Percentiles rank a stretch among this genome's conserved stretches.
These are phyloP conservation scores for Ogataea allantospora DNA, from an alignment of 805 yeast species.

Conservation along the genomic window DNA sequence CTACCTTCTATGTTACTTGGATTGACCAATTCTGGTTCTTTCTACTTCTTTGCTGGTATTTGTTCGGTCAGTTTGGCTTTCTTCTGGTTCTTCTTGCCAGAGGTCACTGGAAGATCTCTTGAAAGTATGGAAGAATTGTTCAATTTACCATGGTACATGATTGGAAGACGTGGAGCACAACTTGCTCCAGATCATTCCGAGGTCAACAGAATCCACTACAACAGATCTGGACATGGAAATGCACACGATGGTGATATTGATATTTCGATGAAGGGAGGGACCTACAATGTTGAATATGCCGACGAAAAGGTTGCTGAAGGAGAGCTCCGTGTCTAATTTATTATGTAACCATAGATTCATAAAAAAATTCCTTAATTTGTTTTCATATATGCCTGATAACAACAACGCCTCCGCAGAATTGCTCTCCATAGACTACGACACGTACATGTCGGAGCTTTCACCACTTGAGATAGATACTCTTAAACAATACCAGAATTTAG, in stretches of 20 bases:
- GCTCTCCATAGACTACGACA: conserved; percentile 25
- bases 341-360: conserved; percentile 1
- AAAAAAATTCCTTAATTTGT: no score
- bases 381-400: conserved; percentile 2
- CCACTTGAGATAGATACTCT: conserved; percentile 37
- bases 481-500: conserved; percentile 39
- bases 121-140: conserved; percentile 53
- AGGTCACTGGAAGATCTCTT: conserved; percentile 48
- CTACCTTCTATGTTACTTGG: conserved; percentile 49
- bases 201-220: conserved; percentile 17
- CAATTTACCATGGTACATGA: conserved; percentile 54
- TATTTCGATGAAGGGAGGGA: conserved; percentile 12
- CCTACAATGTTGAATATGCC: conserved; percentile 15
- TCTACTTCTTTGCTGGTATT: conserved; percentile 49
- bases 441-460: conserved; percentile 30
- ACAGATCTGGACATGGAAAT: conserved; percentile 13
- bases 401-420: conserved; percentile 16
- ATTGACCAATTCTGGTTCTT: conserved; percentile 48
- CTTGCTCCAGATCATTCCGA: conserved; percentile 47
- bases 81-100: conserved; percentile 51
- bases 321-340: conserved; percentile 3
- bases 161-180: conserved; percentile 53
- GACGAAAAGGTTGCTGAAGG: conserved; percentile 12
- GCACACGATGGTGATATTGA: conserved; percentile 17
- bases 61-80: conserved; percentile 41